Percentiles rank a stretch among this genome's conserved stretches.
Conservation (phyloP, 176 grass and related monocot species). For the Raddia distichophylla region DNA sequence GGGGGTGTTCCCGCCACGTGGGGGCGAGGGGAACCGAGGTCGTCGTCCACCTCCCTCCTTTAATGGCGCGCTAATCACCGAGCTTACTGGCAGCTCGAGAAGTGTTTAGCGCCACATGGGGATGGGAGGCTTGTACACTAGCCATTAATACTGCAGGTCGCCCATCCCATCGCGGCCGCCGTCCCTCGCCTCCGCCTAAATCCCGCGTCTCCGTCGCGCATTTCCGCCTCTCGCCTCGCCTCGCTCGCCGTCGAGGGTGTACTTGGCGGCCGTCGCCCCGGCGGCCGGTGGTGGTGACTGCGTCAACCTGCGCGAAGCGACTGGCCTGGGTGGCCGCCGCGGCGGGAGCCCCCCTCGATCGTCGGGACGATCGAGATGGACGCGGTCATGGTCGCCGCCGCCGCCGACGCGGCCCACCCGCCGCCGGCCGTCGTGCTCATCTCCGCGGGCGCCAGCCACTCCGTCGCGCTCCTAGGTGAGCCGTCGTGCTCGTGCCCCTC, state of each 20-base stretch:
- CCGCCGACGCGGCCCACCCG: slow-evolving; percentile 25
- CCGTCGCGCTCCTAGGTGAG: slow-evolving; percentile 90
- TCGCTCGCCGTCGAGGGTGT: slow-evolving; percentile 15
- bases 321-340: not conserved
- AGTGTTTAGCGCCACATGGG: slow-evolving; percentile 37
- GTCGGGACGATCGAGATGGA: slow-evolving; percentile 42
- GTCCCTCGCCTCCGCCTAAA: slow-evolving; percentile 39
- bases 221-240: not conserved
- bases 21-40: not conserved
- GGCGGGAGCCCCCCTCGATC: not conserved
- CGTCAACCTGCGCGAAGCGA: too few species aligned
- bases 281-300: not conserved
- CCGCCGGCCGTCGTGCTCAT: slow-evolving; percentile 65
- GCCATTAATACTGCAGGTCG: slow-evolving; percentile 56
- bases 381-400: slow-evolving; percentile 31
- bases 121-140: slow-evolving; percentile 20
- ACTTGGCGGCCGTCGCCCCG: not conserved
- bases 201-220: slow-evolving; percentile 25
- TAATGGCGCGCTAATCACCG: slow-evolving; percentile 51
- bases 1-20: not conserved
- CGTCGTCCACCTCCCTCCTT: slow-evolving; percentile 40
- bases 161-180: slow-evolving; percentile 49
- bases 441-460: slow-evolving; percentile 95
- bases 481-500: not conserved
- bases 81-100: not conserved